Evolutionary conservation across 331 rosid genomes (phyloP).

Genomic region (Pyrus hybrid): DNA sequence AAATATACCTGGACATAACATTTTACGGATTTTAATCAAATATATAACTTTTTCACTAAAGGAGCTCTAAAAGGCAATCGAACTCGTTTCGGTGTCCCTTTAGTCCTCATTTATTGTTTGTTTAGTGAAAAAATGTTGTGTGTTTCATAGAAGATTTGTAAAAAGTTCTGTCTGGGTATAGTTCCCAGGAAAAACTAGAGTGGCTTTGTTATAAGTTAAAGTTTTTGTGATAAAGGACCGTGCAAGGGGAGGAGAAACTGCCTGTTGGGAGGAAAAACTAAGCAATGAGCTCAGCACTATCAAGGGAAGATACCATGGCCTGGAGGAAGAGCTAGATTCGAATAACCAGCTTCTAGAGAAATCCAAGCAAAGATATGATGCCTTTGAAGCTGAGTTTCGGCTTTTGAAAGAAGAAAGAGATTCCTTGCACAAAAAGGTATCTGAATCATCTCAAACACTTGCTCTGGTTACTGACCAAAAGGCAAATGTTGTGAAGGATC

Average conservation of each 20-base stretch:
- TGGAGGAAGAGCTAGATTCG: conserved; percentile 31
- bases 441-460: conserved; percentile 51
- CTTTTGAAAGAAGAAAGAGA: conserved; percentile 61
- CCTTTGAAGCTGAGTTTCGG: conserved; percentile 51
- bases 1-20: background rate
- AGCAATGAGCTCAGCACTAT: conserved; percentile 34
- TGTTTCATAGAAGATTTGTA: too few relatives aligned
- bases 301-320: conserved; percentile 31
- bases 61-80: too few relatives aligned
- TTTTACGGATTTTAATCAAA: too few relatives aligned
- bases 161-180: too few relatives aligned
- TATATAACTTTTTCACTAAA: too few relatives aligned
- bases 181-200: background rate
- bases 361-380: conserved; percentile 49
- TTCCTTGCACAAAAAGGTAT: conserved; percentile 37
- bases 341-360: conserved; percentile 41
- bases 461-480: conserved; percentile 42
- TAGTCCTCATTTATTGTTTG: too few relatives aligned
- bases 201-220: conserved; percentile 16
- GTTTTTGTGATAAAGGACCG: conserved; percentile 66
- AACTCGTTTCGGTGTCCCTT: too few relatives aligned
- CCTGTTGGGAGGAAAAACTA: conserved; percentile 38
- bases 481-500: conserved; percentile 56
- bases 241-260: conserved; percentile 47
- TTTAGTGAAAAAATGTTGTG: too few relatives aligned